Conservation (phyloP, 176 grass and related monocot genomes). For the Chloris gayana region DNA sequence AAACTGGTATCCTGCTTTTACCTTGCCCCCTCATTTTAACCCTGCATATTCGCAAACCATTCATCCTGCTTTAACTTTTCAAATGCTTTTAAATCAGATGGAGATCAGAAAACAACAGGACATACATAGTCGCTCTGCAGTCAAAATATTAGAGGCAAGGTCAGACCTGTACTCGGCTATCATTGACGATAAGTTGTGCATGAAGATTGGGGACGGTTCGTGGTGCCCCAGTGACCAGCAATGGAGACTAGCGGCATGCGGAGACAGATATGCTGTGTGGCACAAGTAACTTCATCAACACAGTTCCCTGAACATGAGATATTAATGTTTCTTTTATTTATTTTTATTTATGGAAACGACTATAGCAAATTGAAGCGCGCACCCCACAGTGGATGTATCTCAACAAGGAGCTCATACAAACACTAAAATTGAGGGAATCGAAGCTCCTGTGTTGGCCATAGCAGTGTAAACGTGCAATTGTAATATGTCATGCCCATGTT, state of each 20-base stretch:
- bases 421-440: neutral
- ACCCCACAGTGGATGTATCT: neutral
- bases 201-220: slow-evolving; percentile 80
- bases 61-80: slow-evolving; percentile 24
- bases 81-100: slow-evolving; percentile 56
- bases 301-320: neutral
- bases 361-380: neutral
- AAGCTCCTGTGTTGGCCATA: neutral
- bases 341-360: neutral
- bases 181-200: slow-evolving; percentile 75
- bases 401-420: neutral
- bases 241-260: slow-evolving; percentile 67
- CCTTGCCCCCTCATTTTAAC: neutral
- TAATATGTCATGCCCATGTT: neutral
- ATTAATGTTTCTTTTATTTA: neutral
- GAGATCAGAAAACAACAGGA: slow-evolving; percentile 75
- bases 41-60: neutral
- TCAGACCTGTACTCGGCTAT: slow-evolving; percentile 74
- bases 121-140: slow-evolving; percentile 81
- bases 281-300: slow-evolving; percentile 54
- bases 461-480: neutral
- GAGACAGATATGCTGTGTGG: slow-evolving; percentile 90
- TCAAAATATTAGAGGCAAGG: slow-evolving; percentile 77
- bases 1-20: slow-evolving; percentile 68
- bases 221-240: slow-evolving; percentile 75